Evolutionary conservation across 805 yeast species (phyloP).

Genomic region (Saccharomycopsis vini): DNA sequence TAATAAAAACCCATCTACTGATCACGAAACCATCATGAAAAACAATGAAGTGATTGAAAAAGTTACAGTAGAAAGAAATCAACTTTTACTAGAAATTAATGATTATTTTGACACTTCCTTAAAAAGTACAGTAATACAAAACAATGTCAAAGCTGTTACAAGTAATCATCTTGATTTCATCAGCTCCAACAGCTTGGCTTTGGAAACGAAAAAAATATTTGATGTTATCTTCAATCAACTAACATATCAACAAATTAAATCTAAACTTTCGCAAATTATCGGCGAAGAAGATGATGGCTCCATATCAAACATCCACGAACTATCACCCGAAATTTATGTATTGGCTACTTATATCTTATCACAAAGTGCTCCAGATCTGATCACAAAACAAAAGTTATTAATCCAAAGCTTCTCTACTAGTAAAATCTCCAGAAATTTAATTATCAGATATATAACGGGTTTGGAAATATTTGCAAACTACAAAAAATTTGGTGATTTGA

Average conservation of each 20-base stretch:
- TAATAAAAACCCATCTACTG: not conserved
- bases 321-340: slow-evolving; percentile 10
- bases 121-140: not conserved
- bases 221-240: slow-evolving; percentile 10
- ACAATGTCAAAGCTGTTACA: not conserved
- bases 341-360: slow-evolving; percentile 2
- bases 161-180: not conserved
- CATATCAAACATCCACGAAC: not conserved
- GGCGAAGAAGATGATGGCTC: not conserved
- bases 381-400: slow-evolving; percentile 6
- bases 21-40: not conserved
- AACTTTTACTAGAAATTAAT: slow-evolving; percentile 3
- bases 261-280: too few relatives aligned
- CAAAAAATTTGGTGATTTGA: slow-evolving; percentile 9
- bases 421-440: slow-evolving; percentile 9
- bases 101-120: not conserved
- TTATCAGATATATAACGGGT: slow-evolving; percentile 8
- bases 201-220: slow-evolving; percentile 6
- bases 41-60: not conserved
- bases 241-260: slow-evolving; percentile 2
- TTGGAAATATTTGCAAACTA: slow-evolving; percentile 7
- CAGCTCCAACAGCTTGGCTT: not conserved
- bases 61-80: slow-evolving; percentile 8
- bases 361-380: slow-evolving; percentile 7
- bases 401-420: slow-evolving; percentile 8